phyloP scores from a whole-genome alignment of 768 basidiomycete genomes.

The Tricholoma sp. region DNA sequence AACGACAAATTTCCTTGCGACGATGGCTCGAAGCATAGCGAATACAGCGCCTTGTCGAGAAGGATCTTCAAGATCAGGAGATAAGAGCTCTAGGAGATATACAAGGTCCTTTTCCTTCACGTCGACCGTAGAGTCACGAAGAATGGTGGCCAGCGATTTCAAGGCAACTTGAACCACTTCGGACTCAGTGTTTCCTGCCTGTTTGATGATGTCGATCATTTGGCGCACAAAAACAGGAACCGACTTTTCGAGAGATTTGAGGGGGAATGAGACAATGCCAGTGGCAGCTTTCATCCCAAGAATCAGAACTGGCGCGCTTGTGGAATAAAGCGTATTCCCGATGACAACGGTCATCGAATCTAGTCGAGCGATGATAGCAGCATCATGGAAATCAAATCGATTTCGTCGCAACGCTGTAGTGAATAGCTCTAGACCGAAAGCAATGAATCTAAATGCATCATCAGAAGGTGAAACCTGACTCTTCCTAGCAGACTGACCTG shows the following conservation, averaged over 20 bases:
- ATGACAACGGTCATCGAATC: slow-evolving; percentile 84
- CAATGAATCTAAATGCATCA: slow-evolving; percentile 59
- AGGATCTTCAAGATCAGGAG: slow-evolving; percentile 89
- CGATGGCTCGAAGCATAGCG: slow-evolving; percentile 83
- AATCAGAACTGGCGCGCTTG: slow-evolving; percentile 65
- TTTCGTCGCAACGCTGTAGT: slow-evolving; percentile 81
- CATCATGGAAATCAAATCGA: slow-evolving; percentile 80
- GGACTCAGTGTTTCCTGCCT: slow-evolving; percentile 81
- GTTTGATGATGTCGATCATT: slow-evolving; percentile 76
- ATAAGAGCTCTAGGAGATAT: slow-evolving; percentile 78
- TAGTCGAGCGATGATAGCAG: slow-evolving; percentile 70
- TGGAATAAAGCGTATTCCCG: slow-evolving; percentile 90
- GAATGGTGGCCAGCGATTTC: slow-evolving; percentile 76
- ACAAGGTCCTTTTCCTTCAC: slow-evolving; percentile 88
- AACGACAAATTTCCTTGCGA: slow-evolving; percentile 86
- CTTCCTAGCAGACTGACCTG: slow-evolving; percentile 41
- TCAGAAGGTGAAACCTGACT: not conserved
- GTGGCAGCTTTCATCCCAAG: slow-evolving; percentile 78
- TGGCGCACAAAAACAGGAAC: slow-evolving; percentile 82
- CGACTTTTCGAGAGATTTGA: slow-evolving; percentile 68
- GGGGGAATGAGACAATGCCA: slow-evolving; percentile 77
- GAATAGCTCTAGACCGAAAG: slow-evolving; percentile 89
- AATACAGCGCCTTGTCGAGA: slow-evolving; percentile 83
- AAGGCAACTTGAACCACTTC: slow-evolving; percentile 87
- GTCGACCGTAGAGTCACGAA: slow-evolving; percentile 83